phyloP scores from a whole-genome alignment of 768 basidiomycete species.

The Tricholoma matsutake region DNA sequence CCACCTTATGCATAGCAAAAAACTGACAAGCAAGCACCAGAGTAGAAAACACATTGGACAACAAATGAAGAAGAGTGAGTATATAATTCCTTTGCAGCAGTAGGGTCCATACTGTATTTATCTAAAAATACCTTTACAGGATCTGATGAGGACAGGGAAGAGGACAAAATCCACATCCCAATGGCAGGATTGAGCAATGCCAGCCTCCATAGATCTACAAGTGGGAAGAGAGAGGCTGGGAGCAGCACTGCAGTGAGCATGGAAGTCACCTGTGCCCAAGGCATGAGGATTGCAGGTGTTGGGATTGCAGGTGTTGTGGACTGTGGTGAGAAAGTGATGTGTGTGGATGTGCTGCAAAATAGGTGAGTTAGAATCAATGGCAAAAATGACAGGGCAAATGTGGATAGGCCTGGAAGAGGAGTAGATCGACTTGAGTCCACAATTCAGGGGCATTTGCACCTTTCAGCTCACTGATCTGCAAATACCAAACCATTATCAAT shows the following conservation, averaged over 20 bases:
- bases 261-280: slow-evolving; percentile 48
- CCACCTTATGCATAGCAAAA: slow-evolving; percentile 28
- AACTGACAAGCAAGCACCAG: slow-evolving; percentile 40
- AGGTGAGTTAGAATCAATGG: background rate
- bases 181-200: slow-evolving; percentile 64
- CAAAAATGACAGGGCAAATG: slow-evolving; percentile 48
- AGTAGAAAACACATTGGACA: slow-evolving; percentile 65
- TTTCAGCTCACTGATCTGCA: slow-evolving; percentile 64
- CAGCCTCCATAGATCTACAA: slow-evolving; percentile 81
- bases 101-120: slow-evolving; percentile 23
- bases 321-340: slow-evolving; percentile 46
- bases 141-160: slow-evolving; percentile 29
- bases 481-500: background rate
- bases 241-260: slow-evolving; percentile 45
- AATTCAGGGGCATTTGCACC: slow-evolving; percentile 72
- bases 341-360: slow-evolving; percentile 70
- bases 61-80: slow-evolving; percentile 63
- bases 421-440: slow-evolving; percentile 66
- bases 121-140: slow-evolving; percentile 46
- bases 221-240: slow-evolving; percentile 64
- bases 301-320: no score
- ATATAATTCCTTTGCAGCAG: slow-evolving; percentile 47
- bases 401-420: slow-evolving; percentile 76
- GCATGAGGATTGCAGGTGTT: slow-evolving; percentile 35
- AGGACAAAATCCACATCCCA: slow-evolving; percentile 45